Evolutionary conservation across 805 yeast genomes (phyloP), one percentile per base, ranked within the genome.

Genomic region (Candida lessepsii): DNA sequence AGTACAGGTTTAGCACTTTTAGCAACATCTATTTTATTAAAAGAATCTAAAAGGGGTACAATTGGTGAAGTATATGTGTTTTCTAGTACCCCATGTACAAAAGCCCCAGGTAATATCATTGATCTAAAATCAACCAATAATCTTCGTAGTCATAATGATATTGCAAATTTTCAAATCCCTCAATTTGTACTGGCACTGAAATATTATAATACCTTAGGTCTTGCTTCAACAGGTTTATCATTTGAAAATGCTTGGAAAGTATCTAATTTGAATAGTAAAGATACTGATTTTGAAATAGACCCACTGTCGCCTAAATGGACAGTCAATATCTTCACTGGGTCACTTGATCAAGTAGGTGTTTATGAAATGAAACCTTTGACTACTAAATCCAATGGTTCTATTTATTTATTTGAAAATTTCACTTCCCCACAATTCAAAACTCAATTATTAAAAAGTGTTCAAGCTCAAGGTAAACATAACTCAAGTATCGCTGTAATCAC

Each of bases 341-440:
- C 70, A 1, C 48, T 60, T 13, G 74, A 70, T 39, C 75, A 71
- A 45, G 63, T 59, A 1, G 76, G 76, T 1, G 35, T 67, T 9
- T 67, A 64, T 44, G 76, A 71, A 42, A 67, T 70, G 74, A 63
- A 57, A 38, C 36, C 56, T 1, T 45, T 70, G 40, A 53, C 58
- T 3, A 51, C 45, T 40, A 51, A 49, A 9, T 58, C 74, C 4
- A 58, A 61, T 43, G 75, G 76, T 0, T 41, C 41, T 5, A 42
- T 70, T 4, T 48, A 49, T 15, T 38, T 67, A 21, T 47, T 45
- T 23, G 71, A 63, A 17, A 51, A 63, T 4, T 70, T 66, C 37
- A 35, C 40, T 6, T 50, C 57, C 1, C 35, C 40, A 6, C 56
- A 56, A 20, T 47, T 47, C 32, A 21, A 27, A 9, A 14, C 30